These are phyloP conservation scores for Trifolium dubium DNA, from an alignment of 306 rosid species.

Conservation along the genomic window DNA sequence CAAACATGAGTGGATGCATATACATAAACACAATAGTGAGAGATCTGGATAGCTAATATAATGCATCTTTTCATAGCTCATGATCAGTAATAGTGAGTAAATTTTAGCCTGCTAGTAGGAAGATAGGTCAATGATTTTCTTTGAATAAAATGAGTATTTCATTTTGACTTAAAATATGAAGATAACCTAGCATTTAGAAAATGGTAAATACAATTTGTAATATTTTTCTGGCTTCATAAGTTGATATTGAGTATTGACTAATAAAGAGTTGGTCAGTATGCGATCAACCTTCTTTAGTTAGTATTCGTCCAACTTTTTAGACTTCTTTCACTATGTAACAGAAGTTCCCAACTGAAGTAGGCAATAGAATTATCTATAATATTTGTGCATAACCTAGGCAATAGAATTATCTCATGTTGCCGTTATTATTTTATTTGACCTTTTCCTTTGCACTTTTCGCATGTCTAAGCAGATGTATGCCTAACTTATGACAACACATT, in stretches of 20 bases:
- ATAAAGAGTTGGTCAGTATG: constrained; percentile 15
- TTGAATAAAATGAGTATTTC: constrained; percentile 4
- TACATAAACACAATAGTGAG: constrained; percentile 7
- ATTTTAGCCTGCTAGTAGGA: constrained; percentile 12
- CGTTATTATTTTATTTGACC: constrained; percentile 28
- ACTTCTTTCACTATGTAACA: constrained; percentile 31
- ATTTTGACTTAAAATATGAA: constrained; percentile 9
- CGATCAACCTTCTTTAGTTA: constrained; percentile 24
- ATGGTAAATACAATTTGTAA: background rate
- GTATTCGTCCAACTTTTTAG: constrained; percentile 8
- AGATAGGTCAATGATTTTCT: constrained; percentile 2
- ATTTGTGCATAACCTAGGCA: too few relatives aligned
- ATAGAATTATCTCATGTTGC: too few relatives aligned
- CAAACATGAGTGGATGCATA: background rate
- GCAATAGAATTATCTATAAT: constrained; percentile 22
- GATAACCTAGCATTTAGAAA: constrained; percentile 12
- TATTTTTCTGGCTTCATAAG: constrained; percentile 7
- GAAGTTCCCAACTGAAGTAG: constrained; percentile 28
- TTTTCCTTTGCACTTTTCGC: constrained; percentile 34
- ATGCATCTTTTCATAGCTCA: constrained; percentile 17
- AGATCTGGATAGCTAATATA: constrained; percentile 23
- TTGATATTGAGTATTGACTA: background rate
- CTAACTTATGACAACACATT: constrained; percentile 70
- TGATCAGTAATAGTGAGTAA: constrained; percentile 22
- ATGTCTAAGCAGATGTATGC: constrained; percentile 62